These are phyloP conservation scores for Flaveria floridana DNA, from an alignment of 140 eudicot genomes.

Conservation along the genomic window DNA sequence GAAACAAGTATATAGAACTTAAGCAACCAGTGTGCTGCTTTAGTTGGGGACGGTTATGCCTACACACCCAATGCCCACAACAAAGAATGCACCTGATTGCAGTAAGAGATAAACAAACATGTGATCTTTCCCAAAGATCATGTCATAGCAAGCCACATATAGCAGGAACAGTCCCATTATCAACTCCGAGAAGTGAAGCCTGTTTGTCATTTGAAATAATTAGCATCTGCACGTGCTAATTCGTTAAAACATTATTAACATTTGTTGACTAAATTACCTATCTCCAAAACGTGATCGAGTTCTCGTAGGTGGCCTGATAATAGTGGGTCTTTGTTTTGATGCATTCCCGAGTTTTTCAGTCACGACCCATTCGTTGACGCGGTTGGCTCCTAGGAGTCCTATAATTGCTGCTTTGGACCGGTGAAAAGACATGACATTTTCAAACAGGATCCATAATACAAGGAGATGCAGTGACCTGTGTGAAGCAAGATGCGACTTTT, in stretches of 20 bases:
- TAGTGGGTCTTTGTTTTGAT: slow-evolving; percentile 39
- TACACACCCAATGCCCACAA: slow-evolving; percentile 54
- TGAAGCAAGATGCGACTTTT: slow-evolving; percentile 19
- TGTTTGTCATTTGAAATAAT: slow-evolving; percentile 35
- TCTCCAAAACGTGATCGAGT: slow-evolving; percentile 47
- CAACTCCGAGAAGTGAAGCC: slow-evolving; percentile 65
- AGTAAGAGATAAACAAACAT: slow-evolving; percentile 64
- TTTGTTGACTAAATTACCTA: slow-evolving; percentile 44
- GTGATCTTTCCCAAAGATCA: slow-evolving; percentile 55
- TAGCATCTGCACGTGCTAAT: slow-evolving; percentile 5
- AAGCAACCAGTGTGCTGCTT: neutral
- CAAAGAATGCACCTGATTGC: slow-evolving; percentile 74
- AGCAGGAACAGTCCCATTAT: slow-evolving; percentile 60
- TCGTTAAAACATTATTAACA: neutral
- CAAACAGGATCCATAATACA: slow-evolving; percentile 84
- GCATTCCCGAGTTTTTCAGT: slow-evolving; percentile 80
- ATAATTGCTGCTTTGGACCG: slow-evolving; percentile 79
- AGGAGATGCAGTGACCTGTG: slow-evolving; percentile 72
- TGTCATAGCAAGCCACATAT: slow-evolving; percentile 55
- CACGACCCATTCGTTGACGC: slow-evolving; percentile 87
- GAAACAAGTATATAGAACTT: slow-evolving; percentile 13
- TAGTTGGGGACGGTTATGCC: slow-evolving; percentile 58
- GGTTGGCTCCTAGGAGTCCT: slow-evolving; percentile 70
- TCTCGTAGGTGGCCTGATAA: slow-evolving; percentile 36
- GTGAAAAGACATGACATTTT: slow-evolving; percentile 90